These are phyloP conservation scores for Acanthamoeba castellanii DNA, from an alignment of 208 protist species.

Conservation along the genomic window DNA sequence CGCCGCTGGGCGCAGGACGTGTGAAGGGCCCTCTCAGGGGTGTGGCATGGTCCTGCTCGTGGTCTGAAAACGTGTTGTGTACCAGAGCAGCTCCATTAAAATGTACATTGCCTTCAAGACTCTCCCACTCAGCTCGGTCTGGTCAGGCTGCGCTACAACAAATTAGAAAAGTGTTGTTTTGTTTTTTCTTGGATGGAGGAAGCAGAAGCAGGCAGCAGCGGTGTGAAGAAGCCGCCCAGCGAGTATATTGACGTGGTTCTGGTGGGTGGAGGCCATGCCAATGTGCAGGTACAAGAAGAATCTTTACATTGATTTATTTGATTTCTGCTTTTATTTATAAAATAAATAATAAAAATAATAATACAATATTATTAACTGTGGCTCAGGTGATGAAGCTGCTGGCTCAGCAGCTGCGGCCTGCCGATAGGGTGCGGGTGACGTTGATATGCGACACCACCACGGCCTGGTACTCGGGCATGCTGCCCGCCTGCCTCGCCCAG, in stretches of 20 bases:
- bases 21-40: neutral
- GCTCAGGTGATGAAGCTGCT: neutral
- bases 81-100: too few relatives aligned
- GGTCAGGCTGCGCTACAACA: too few relatives aligned
- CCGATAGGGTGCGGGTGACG: neutral
- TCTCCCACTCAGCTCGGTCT: too few relatives aligned
- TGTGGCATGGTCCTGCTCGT: too few relatives aligned
- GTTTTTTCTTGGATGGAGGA: neutral
- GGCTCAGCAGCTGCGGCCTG: slow-evolving; percentile 1
- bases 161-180: too few relatives aligned
- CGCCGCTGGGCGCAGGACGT: slow-evolving; percentile 8
- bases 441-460: neutral
- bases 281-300: neutral
- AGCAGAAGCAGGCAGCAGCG: neutral
- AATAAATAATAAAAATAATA: too few relatives aligned
- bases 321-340: too few relatives aligned
- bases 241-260: slow-evolving; percentile 19
- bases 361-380: neutral
- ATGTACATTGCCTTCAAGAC: too few relatives aligned
- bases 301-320: neutral
- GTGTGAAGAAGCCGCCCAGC: neutral
- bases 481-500: neutral
- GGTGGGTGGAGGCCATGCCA: slow-evolving; percentile 14
- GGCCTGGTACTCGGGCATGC: slow-evolving; percentile 22
- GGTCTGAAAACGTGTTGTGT: too few relatives aligned